These are phyloP conservation scores for Tetrahymena malaccensis DNA, from an alignment of 73 alveolate species.

Conservation along the genomic window DNA sequence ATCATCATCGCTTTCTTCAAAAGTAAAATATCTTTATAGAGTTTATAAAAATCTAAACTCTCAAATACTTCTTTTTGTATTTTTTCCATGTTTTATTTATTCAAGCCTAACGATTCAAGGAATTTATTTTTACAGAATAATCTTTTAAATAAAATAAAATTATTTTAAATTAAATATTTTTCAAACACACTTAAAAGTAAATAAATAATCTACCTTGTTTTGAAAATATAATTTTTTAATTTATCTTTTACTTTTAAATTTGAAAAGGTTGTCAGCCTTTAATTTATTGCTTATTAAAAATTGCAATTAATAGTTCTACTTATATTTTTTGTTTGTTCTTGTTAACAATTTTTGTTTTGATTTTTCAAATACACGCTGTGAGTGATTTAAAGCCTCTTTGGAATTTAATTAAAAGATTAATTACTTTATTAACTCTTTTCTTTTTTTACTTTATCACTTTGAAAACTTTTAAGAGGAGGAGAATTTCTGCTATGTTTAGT, in stretches of 20 bases:
- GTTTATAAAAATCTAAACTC: neutral
- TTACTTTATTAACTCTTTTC: neutral
- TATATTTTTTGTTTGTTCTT: no score
- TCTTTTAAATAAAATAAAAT: neutral
- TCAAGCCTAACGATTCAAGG: neutral
- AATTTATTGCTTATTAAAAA: no score
- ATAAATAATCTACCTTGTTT: neutral
- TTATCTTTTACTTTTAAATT: neutral
- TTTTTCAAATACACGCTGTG: no score
- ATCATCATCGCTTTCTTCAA: neutral
- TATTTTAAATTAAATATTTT: no score
- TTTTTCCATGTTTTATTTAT: neutral
- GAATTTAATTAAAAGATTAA: neutral
- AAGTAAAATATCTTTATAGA: neutral
- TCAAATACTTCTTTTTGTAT: neutral
- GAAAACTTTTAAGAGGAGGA: neutral
- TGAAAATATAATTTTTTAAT: no score
- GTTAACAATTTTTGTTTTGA: no score
- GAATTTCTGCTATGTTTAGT: neutral
- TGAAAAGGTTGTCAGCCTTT: neutral
- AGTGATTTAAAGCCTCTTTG: no score
- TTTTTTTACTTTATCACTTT: no score
- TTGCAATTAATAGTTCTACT: no score
- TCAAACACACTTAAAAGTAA: neutral
- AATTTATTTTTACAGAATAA: no score